Evolutionary conservation across 345 rosid species (phyloP).

Genomic region (Citrus trifoliata): DNA sequence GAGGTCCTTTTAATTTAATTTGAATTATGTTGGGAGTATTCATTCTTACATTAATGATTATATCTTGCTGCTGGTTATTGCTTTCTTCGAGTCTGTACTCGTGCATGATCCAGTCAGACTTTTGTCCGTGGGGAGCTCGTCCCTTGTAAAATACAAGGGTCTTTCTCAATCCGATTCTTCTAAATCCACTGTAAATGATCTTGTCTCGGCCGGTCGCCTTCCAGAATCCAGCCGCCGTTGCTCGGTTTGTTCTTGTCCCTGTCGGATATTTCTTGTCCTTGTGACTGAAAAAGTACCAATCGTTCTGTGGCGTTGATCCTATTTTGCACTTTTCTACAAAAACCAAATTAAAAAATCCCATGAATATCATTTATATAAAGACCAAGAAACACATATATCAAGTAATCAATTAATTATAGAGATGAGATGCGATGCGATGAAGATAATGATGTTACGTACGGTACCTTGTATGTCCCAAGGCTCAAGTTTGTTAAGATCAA

Average conservation of each 20-base stretch:
- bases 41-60: conserved; percentile 35
- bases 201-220: conserved; percentile 98
- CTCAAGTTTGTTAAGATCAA: conserved; percentile 98
- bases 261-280: conserved; percentile 98
- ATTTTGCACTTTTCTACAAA: conserved; percentile 82
- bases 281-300: conserved; percentile 98
- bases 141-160: conserved; percentile 92
- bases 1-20: no score
- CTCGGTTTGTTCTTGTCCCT: conserved; percentile 92
- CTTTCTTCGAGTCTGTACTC: conserved; percentile 92
- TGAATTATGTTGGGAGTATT: no score
- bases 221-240: conserved; percentile 95
- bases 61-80: conserved; percentile 9
- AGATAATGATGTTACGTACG: no score
- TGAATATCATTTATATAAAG: background rate
- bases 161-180: conserved; percentile 85
- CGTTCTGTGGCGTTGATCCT: conserved; percentile 91
- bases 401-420: background rate
- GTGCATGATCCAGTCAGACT: conserved; percentile 99
- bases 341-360: background rate
- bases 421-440: background rate
- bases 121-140: conserved; percentile 95
- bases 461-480: conserved; percentile 99
- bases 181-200: conserved; percentile 69
- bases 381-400: no score